A percentile compares a stretch with the other conserved stretches of the same genome.
These are phyloP conservation scores for Terana coerulea DNA, from an alignment of 768 basidiomycete species.

Conservation along the genomic window DNA sequence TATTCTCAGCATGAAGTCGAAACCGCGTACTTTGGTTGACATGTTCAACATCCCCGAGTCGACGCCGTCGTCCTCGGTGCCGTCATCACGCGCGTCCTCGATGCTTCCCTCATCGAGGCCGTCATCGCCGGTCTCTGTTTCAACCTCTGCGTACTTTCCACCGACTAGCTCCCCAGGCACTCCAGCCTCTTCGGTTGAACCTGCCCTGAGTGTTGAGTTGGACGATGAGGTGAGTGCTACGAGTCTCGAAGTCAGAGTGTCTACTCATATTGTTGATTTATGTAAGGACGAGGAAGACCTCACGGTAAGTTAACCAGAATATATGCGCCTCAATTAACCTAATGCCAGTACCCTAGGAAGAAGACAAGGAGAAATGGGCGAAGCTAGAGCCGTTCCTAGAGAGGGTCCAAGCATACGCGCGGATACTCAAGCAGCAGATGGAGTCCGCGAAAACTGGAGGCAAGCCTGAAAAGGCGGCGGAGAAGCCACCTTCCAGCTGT, in stretches of 20 bases:
- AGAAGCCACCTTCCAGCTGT: conserved; percentile 4
- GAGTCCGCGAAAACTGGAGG: conserved; percentile 47
- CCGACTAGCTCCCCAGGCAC: conserved; percentile 1
- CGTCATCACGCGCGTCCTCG: not conserved
- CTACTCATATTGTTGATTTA: not conserved
- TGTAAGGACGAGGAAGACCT: conserved; percentile 10
- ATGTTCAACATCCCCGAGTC: not conserved
- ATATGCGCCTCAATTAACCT: not conserved
- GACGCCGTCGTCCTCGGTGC: not conserved
- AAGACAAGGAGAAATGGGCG: conserved; percentile 44
- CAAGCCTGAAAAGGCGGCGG: not conserved
- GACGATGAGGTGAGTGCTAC: conserved; percentile 1
- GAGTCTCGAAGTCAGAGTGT: not conserved
- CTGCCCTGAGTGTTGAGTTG: not conserved
- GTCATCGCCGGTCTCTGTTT: conserved; percentile 7
- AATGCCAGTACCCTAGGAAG: conserved; percentile 30
- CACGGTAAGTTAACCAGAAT: not conserved
- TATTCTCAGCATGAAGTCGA: not conserved
- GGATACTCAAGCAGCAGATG: conserved; percentile 70
- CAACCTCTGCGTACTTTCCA: not conserved
- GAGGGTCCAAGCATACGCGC: conserved; percentile 73
- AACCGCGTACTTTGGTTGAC: not conserved
- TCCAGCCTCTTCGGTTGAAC: conserved; percentile 3
- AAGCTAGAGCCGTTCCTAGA: conserved; percentile 67
- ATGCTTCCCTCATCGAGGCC: not conserved